Evolutionary conservation across 2,329 filamentous ascomycete genomes (phyloP).

Genomic region (Rhynchosporium secalis): DNA sequence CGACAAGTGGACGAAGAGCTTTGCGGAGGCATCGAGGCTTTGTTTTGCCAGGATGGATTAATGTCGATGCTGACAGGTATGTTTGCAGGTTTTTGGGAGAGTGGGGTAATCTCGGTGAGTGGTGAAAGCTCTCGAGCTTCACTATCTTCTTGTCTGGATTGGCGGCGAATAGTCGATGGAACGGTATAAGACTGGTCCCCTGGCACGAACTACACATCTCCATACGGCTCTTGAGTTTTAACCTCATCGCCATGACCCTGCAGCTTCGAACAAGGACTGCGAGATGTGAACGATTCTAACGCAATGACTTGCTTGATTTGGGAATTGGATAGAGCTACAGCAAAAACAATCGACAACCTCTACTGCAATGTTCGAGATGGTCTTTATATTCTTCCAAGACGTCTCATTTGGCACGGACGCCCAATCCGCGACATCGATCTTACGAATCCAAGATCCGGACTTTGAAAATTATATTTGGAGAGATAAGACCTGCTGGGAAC

Average conservation of each 20-base stretch:
- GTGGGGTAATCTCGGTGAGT: slow-evolving; percentile 42
- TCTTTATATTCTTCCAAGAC: background rate
- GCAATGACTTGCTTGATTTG: background rate
- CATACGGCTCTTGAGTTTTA: background rate
- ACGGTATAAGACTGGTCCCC: background rate
- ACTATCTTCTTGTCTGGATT: slow-evolving; percentile 9
- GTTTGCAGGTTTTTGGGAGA: slow-evolving; percentile 37
- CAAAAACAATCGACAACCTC: background rate
- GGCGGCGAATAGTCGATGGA: slow-evolving; percentile 11
- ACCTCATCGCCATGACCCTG: no score
- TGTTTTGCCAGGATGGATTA: background rate
- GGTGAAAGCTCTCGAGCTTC: slow-evolving; percentile 18
- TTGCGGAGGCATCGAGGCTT: slow-evolving; percentile 19
- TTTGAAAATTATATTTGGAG: background rate
- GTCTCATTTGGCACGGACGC: background rate
- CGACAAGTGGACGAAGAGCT: slow-evolving; percentile 16
- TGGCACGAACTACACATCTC: background rate
- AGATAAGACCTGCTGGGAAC: background rate
- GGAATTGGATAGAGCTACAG: background rate
- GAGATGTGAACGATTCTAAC: no score
- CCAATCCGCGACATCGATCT: no score
- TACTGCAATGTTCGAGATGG: background rate
- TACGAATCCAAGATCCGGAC: background rate
- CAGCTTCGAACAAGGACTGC: no score
- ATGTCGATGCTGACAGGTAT: slow-evolving; percentile 30